These are phyloP conservation scores for Leccinum sublutescens DNA, from an alignment of 768 basidiomycete genomes.

Conservation along the genomic window DNA sequence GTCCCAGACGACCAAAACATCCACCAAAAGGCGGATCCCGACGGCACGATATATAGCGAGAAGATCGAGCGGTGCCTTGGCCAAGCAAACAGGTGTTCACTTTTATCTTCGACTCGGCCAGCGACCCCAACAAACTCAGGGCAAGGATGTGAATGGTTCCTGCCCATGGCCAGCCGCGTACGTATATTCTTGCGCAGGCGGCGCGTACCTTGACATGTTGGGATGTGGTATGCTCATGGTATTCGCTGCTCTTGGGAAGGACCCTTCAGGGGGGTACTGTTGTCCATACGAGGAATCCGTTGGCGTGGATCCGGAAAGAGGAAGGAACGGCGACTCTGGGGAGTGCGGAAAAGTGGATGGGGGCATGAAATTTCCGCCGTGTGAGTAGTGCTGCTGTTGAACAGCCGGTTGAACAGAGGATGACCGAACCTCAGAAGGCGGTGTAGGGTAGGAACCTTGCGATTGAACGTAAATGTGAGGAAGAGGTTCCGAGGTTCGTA, in stretches of 20 bases:
- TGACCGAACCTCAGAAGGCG: constrained; percentile 17
- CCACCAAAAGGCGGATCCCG: constrained; percentile 5
- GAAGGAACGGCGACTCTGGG: constrained; percentile 17
- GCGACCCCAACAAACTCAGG: constrained; percentile 9
- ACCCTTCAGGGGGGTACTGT: constrained; percentile 21
- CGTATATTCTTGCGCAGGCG: constrained; percentile 22
- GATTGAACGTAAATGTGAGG: constrained; percentile 25
- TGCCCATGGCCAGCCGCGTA: constrained; percentile 24
- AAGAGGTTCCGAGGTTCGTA: constrained; percentile 20
- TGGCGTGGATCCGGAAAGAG: constrained; percentile 13
- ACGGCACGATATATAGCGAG: constrained; percentile 6
- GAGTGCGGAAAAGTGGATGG: constrained; percentile 12
- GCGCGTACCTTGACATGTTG: constrained; percentile 16
- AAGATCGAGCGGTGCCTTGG: neutral
- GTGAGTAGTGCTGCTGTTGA: constrained; percentile 19
- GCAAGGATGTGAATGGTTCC: constrained; percentile 22
- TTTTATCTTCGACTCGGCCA: neutral
- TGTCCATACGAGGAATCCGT: constrained; percentile 13
- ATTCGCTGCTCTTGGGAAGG: constrained; percentile 14
- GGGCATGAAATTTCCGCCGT: constrained; percentile 13
- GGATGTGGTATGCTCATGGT: constrained; percentile 14
- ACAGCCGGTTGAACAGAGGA: constrained; percentile 19
- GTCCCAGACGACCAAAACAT: constrained; percentile 4
- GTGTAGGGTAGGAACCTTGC: constrained; percentile 15
- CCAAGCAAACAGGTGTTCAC: constrained; percentile 1